phyloP scores from a whole-genome alignment of 2,329 filamentous ascomycete genomes.

The Pleurostoma richardsiae region DNA sequence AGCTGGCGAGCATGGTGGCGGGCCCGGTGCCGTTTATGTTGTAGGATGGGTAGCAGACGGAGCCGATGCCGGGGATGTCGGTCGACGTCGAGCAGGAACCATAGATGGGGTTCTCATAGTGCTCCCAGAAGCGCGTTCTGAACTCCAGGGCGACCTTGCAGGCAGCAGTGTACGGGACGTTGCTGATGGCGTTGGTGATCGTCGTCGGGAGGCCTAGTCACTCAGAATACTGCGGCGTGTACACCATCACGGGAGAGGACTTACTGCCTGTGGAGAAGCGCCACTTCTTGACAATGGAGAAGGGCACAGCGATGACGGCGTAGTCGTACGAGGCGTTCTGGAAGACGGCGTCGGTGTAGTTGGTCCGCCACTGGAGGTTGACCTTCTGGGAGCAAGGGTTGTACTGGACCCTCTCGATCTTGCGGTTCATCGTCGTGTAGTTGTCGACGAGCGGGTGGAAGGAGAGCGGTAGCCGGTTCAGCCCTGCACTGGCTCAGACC shows the following conservation, averaged over 20 bases:
- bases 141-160: constrained; percentile 65
- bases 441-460: constrained; percentile 58
- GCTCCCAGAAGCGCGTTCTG: constrained; percentile 57
- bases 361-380: constrained; percentile 50
- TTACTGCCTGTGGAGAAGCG: constrained; percentile 35
- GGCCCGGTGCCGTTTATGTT: constrained; percentile 59
- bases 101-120: constrained; percentile 47
- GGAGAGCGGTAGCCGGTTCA: constrained; percentile 52
- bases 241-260: neutral
- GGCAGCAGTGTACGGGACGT: constrained; percentile 35
- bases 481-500: constrained; percentile 36
- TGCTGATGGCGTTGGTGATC: constrained; percentile 41
- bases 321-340: constrained; percentile 57
- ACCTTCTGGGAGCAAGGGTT: constrained; percentile 46
- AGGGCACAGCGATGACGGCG: constrained; percentile 58
- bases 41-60: constrained; percentile 63
- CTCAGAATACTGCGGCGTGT: neutral
- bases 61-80: constrained; percentile 57
- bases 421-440: constrained; percentile 49
- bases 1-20: constrained; percentile 57
- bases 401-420: constrained; percentile 52
- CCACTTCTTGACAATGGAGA: constrained; percentile 60
- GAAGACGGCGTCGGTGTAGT: constrained; percentile 29
- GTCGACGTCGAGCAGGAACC: constrained; percentile 55
- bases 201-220: constrained; percentile 27